Evolutionary conservation across 306 rosid species (phyloP).

Genomic region (Luffa acutangula): DNA sequence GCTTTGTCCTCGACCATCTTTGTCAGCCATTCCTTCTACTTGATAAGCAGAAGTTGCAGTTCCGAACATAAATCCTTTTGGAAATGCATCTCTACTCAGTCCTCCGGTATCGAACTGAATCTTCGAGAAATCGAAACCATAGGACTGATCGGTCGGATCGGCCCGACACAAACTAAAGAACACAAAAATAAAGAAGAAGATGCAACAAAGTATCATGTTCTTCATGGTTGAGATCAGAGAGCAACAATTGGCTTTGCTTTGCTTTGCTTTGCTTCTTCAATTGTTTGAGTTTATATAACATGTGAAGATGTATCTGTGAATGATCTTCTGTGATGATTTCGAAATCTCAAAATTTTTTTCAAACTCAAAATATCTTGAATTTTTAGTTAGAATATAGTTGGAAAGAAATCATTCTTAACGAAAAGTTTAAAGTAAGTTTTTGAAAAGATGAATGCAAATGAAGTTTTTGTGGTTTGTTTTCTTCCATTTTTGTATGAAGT

Average conservation of each 20-base stretch:
- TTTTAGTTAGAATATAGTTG: neutral
- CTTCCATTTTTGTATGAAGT: neutral
- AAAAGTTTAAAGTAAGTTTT: neutral
- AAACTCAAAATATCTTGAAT: neutral
- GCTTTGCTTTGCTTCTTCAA: neutral
- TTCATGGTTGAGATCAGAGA: neutral
- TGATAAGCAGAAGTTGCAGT: constrained; percentile 86
- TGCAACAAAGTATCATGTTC: neutral
- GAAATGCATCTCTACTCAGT: constrained; percentile 38
- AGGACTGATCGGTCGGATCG: neutral
- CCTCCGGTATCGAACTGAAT: constrained; percentile 35
- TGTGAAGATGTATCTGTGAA: neutral
- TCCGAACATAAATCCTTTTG: constrained; percentile 59
- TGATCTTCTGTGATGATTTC: neutral
- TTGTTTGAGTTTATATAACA: neutral
- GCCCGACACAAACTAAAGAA: neutral
- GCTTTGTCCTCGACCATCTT: constrained; percentile 89
- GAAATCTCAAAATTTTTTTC: neutral
- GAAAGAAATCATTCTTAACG: neutral
- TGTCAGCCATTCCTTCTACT: constrained; percentile 76
- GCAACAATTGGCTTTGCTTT: neutral
- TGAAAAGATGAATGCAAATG: neutral
- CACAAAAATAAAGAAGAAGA: neutral
- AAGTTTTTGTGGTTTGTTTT: neutral
- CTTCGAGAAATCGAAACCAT: neutral